Evolutionary conservation across 192 early-diverging fungal species (phyloP), one percentile per base, ranked within the genome.

Genomic region (Coemansia umbellata): DNA sequence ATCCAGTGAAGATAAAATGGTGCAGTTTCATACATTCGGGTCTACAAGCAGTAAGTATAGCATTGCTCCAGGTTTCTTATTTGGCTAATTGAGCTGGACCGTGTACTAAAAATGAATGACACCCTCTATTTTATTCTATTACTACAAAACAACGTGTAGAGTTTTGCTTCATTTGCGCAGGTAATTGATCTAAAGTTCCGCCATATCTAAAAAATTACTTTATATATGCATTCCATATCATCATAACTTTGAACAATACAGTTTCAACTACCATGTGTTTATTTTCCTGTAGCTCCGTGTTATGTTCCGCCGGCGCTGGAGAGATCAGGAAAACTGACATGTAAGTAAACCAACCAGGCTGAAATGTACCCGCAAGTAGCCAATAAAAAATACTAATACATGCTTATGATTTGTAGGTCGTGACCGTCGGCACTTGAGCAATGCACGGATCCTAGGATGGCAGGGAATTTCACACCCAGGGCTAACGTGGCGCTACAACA

Each of bases 401-500:
- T 30, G 10, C 18, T 17, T 36, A n/a, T n/a, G n/a, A n/a, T 15
- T 11, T 47, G 23, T 64, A 72, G 69, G 36, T 50, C 73, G 54
- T 17, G 73, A 75, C 36, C 55, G 61, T n/a, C 52, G 62, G 31
- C 73, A 75, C 27, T 37, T 75, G 10, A n/a, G 40, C 28, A 75
- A 69, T 15, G 40, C 22, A 4, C 56, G 73, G n/a, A 50, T 75
- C 18, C 66, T 75, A 15, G 53, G 73, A 5, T 14, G 50, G 19
- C 50, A 60, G 3, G 73, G 73, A 0, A 75, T 75, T 17, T 75
- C 73, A 8, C 73, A 75, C 39, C 73, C 73, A 36, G 73, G 66
- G 6, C 50, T 75, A 21, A 58, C 53, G 15, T 75, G 73, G 73
- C 60, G 50, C 8, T 69, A 69, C 50, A 56, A 31, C 55, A 44